A percentile compares a stretch with the other conserved stretches of the same genome.
These are phyloP conservation scores for Brettanomyces naardenensis DNA, from an alignment of 805 yeast species.

Conservation along the genomic window DNA sequence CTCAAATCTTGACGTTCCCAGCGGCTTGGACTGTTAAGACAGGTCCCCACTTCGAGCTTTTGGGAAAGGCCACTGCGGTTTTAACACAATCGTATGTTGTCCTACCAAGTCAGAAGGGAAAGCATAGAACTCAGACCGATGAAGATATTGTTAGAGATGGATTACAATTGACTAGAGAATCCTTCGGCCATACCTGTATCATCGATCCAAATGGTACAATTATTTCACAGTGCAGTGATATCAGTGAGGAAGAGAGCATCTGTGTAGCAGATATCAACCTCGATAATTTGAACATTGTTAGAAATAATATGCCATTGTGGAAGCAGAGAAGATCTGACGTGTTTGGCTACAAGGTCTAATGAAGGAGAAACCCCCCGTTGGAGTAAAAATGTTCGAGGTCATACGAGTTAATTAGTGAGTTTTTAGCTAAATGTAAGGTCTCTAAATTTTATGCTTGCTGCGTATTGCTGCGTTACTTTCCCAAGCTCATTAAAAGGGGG, in stretches of 20 bases:
- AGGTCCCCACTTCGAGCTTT: constrained; percentile 85
- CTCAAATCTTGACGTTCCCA: constrained; percentile 73
- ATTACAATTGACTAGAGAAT: constrained; percentile 40
- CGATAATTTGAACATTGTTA: constrained; percentile 36
- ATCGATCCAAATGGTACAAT: constrained; percentile 91
- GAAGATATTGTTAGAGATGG: constrained; percentile 23
- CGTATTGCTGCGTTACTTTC: too few relatives aligned
- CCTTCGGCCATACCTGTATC: constrained; percentile 82
- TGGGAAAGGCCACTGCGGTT: constrained; percentile 79
- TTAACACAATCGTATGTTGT: constrained; percentile 83
- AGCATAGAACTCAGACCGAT: constrained; percentile 48
- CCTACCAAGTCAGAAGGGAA: constrained; percentile 85
- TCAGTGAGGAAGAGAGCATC: constrained; percentile 30
- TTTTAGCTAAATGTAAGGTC: too few relatives aligned
- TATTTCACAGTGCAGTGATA: constrained; percentile 48
- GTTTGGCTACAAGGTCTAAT: constrained; percentile 33
- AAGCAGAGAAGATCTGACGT: constrained; percentile 62
- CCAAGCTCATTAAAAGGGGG: too few relatives aligned
- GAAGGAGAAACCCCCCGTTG: too few relatives aligned
- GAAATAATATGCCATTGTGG: constrained; percentile 73
- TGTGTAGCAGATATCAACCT: constrained; percentile 63
- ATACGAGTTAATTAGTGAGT: too few relatives aligned
- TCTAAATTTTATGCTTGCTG: too few relatives aligned
- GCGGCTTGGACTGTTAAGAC: constrained; percentile 91
- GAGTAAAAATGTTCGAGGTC: too few relatives aligned